Percentiles rank a stretch among this genome's conserved stretches.
Evolutionary conservation across 768 basidiomycete genomes (phyloP).

Genomic region (Pluteus cervinus): DNA sequence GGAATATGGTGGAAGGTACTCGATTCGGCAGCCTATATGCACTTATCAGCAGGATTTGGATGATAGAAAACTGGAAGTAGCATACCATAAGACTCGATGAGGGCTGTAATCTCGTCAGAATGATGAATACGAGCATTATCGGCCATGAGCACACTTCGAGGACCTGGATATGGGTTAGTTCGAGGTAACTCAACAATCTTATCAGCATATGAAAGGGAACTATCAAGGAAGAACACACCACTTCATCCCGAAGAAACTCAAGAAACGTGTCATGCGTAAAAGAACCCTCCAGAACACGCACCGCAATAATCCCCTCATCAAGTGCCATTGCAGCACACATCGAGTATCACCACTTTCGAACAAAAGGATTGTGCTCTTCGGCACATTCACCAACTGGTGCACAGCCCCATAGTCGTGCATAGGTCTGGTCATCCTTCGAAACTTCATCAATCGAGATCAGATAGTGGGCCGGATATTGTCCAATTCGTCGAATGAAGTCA

Average conservation of each 20-base stretch:
- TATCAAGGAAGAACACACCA: constrained; percentile 4
- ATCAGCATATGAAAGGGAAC: too few relatives aligned
- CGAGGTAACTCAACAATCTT: constrained; percentile 10
- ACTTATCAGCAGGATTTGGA: too few relatives aligned
- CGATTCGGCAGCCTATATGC: constrained; percentile 15
- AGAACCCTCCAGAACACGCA: constrained; percentile 15
- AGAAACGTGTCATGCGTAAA: constrained; percentile 11
- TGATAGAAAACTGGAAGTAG: too few relatives aligned
- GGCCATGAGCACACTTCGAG: constrained; percentile 6
- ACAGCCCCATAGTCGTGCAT: constrained; percentile 14
- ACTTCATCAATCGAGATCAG: constrained; percentile 19
- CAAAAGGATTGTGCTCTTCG: constrained; percentile 14
- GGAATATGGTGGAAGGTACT: constrained; percentile 22
- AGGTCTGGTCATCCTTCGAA: constrained; percentile 21
- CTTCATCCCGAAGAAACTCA: constrained; percentile 13
- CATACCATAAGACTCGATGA: constrained; percentile 14
- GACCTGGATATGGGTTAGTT: constrained; percentile 10
- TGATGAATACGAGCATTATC: constrained; percentile 9
- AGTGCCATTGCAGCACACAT: constrained; percentile 14
- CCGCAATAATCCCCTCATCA: constrained; percentile 16
- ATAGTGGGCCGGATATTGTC: constrained; percentile 12
- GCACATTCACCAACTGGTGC: constrained; percentile 11
- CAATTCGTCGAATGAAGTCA: constrained; percentile 13
- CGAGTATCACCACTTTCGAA: constrained; percentile 12
- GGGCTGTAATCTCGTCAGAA: neutral